These are phyloP conservation scores for Coniochaeta prunicola DNA, from an alignment of 2,329 filamentous ascomycete species.

Conservation along the genomic window DNA sequence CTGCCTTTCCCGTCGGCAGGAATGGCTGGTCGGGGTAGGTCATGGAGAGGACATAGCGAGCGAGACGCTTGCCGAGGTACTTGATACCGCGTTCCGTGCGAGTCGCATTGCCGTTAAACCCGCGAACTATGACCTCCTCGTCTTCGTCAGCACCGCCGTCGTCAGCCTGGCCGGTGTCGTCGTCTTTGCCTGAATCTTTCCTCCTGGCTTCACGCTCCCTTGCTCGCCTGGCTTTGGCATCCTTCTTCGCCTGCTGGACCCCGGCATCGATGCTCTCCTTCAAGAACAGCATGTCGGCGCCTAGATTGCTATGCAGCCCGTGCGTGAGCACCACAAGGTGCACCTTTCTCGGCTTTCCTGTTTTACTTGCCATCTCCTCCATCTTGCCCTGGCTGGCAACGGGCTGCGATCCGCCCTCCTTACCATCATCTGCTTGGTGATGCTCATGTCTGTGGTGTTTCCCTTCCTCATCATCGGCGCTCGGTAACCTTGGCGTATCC, in stretches of 20 bases:
- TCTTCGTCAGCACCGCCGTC: constrained; percentile 53
- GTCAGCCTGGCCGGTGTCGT: constrained; percentile 7
- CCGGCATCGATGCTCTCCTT: constrained; percentile 95
- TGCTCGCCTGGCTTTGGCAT: constrained; percentile 55
- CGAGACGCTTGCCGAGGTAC: constrained; percentile 89
- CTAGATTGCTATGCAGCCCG: constrained; percentile 90
- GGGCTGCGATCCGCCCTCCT: constrained; percentile 10
- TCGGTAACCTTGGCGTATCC: constrained; percentile 82
- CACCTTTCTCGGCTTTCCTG: constrained; percentile 61
- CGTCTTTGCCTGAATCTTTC: constrained; percentile 9
- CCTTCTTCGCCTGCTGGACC: constrained; percentile 64
- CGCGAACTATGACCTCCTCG: constrained; percentile 81
- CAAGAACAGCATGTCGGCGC: constrained; percentile 92
- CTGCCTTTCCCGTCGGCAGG: constrained; percentile 54
- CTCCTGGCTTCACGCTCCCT: constrained; percentile 33
- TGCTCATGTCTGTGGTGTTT: not conserved
- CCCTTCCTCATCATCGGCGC: constrained; percentile 37
- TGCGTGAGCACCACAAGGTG: constrained; percentile 92
- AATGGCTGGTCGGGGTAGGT: constrained; percentile 94
- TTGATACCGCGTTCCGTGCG: constrained; percentile 94
- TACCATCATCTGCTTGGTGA: constrained; percentile 13
- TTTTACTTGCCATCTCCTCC: constrained; percentile 11
- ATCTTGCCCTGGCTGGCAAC: not conserved
- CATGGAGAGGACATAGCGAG: constrained; percentile 81
- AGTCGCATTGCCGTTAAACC: constrained; percentile 83